These are phyloP conservation scores for Candida glucosophila DNA, from an alignment of 1,139 yeast species.

Conservation along the genomic window DNA sequence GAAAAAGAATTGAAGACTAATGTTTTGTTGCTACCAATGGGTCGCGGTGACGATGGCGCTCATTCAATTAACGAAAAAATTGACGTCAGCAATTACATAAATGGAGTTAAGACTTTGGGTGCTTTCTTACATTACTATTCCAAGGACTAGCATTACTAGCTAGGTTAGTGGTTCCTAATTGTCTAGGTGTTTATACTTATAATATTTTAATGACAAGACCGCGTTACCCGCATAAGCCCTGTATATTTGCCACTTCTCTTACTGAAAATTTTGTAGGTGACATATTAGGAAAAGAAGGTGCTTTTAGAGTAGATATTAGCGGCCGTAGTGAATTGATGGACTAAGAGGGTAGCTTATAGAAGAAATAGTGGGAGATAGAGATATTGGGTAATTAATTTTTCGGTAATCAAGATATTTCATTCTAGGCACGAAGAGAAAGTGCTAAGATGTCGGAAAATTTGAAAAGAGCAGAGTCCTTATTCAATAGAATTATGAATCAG, in stretches of 20 bases:
- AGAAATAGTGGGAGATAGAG: too few relatives aligned
- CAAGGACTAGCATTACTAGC: constrained; percentile 11
- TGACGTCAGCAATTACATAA: constrained; percentile 79
- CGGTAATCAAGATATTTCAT: too few relatives aligned
- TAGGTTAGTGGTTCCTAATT: too few relatives aligned
- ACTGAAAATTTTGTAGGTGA: neutral
- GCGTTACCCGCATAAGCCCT: constrained; percentile 1
- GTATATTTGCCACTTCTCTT: neutral
- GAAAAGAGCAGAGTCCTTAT: constrained; percentile 41
- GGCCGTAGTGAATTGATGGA: too few relatives aligned
- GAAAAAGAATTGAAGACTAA: constrained; percentile 79
- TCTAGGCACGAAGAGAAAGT: too few relatives aligned
- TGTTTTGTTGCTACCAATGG: constrained; percentile 89
- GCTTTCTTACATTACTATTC: constrained; percentile 89
- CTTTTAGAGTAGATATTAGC: too few relatives aligned
- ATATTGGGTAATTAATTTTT: too few relatives aligned
- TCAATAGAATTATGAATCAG: constrained; percentile 42
- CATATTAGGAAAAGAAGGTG: constrained; percentile 1
- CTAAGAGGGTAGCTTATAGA: too few relatives aligned
- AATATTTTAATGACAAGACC: too few relatives aligned
- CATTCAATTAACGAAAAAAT: constrained; percentile 96
- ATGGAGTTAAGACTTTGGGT: constrained; percentile 89
- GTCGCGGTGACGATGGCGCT: constrained; percentile 99
- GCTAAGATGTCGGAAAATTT: constrained; percentile 36
- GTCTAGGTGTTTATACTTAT: too few relatives aligned